phyloP scores from a whole-genome alignment of 2,329 filamentous ascomycete species.

The Aureobasidium sp. region DNA sequence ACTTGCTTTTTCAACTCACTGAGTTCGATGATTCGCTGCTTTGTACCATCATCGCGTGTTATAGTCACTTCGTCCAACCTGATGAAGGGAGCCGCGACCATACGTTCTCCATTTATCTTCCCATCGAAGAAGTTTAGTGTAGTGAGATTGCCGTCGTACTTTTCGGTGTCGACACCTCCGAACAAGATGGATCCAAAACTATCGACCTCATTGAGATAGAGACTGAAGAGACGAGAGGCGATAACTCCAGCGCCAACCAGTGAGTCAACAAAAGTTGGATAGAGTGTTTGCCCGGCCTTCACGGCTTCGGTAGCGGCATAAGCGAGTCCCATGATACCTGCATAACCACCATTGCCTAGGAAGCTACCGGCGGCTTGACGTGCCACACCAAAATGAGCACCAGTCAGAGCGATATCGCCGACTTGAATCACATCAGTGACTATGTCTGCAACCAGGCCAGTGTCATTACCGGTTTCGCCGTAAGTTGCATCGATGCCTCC shows the following conservation, averaged over 20 bases:
- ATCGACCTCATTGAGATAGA: constrained; percentile 28
- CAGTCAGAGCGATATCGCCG: constrained; percentile 24
- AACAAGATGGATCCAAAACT: constrained; percentile 29
- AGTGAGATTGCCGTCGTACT: constrained; percentile 26
- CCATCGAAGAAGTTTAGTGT: constrained; percentile 26
- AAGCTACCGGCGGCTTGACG: constrained; percentile 22
- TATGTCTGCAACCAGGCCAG: constrained; percentile 22
- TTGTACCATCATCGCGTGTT: constrained; percentile 20
- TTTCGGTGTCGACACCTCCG: constrained; percentile 30
- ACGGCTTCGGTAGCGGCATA: constrained; percentile 26
- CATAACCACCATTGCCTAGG: constrained; percentile 23
- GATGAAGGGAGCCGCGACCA: constrained; percentile 19
- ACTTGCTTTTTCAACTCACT: constrained; percentile 23
- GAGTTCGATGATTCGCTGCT: constrained; percentile 22
- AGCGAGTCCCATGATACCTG: constrained; percentile 29
- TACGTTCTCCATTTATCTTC: constrained; percentile 23
- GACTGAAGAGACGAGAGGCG: constrained; percentile 27
- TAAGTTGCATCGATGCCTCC: constrained; percentile 28
- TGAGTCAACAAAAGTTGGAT: constrained; percentile 30
- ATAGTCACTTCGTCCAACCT: constrained; percentile 21
- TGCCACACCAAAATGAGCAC: constrained; percentile 29
- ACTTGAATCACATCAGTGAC: constrained; percentile 26
- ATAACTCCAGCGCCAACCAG: constrained; percentile 27
- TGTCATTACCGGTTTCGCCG: constrained; percentile 25
- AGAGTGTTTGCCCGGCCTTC: constrained; percentile 16